Conservation (phyloP, 768 basidiomycete genomes). For the Russula sp. region DNA sequence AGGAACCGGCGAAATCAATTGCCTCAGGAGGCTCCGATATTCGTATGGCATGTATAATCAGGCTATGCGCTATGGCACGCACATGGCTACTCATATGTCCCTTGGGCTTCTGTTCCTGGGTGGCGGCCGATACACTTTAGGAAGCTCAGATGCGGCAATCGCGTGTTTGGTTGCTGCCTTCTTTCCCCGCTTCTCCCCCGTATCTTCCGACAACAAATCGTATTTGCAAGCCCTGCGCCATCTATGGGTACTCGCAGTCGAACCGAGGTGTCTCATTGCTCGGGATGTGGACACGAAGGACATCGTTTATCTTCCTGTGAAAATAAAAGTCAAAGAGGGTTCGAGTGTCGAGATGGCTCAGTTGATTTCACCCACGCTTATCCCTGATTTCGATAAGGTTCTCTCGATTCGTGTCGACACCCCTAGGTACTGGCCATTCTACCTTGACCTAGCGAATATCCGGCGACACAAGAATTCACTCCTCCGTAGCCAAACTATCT, state of each 20-base stretch:
- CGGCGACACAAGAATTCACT: constrained; percentile 67
- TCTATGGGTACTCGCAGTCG: constrained; percentile 93
- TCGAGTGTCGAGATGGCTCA: constrained; percentile 62
- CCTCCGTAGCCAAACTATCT: constrained; percentile 75
- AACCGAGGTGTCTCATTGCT: constrained; percentile 88
- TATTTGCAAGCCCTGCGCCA: constrained; percentile 93
- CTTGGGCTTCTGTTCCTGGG: constrained; percentile 92
- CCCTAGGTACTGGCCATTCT: constrained; percentile 93
- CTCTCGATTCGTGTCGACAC: constrained; percentile 86
- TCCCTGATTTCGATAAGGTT: constrained; percentile 82
- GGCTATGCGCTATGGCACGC: constrained; percentile 77
- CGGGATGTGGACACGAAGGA: constrained; percentile 90
- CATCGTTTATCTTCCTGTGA: constrained; percentile 89
- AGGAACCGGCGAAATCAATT: constrained; percentile 91
- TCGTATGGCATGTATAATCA: constrained; percentile 83
- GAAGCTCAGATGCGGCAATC: constrained; percentile 87
- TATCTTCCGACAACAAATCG: constrained; percentile 82
- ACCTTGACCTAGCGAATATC: constrained; percentile 69
- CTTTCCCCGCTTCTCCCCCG: constrained; percentile 82
- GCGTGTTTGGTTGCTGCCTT: constrained; percentile 88
- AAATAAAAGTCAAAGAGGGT: constrained; percentile 73
- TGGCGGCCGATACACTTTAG: constrained; percentile 86
- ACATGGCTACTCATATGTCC: constrained; percentile 87
- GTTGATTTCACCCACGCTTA: constrained; percentile 88
- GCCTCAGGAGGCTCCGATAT: constrained; percentile 80